A percentile compares a stretch with the other conserved stretches of the same genome.
phyloP scores from a whole-genome alignment of 2,329 filamentous ascomycete genomes.

The Colletotrichum liriopes region DNA sequence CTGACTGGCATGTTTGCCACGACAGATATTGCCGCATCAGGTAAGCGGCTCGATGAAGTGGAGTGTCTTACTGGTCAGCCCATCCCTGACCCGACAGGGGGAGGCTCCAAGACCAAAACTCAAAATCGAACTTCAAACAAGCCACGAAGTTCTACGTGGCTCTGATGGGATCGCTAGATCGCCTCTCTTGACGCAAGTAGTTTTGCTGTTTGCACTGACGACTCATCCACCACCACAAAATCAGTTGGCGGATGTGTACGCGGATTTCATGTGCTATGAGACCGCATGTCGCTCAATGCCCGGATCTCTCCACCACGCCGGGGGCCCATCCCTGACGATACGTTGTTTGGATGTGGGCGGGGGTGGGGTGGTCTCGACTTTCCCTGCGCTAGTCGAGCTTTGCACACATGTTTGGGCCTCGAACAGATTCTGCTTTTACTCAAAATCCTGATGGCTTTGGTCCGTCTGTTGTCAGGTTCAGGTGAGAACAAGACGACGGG shows the following conservation, averaged over 20 bases:
- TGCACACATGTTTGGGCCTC: background rate
- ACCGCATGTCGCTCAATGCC: background rate
- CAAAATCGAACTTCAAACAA: background rate
- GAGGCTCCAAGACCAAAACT: background rate
- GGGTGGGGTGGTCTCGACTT: background rate
- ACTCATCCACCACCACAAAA: no score
- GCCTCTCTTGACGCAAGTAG: no score
- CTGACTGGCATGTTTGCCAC: background rate
- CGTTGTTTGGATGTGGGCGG: no score
- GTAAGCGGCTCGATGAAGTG: background rate
- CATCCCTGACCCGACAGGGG: background rate
- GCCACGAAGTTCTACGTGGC: background rate
- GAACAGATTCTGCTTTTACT: background rate
- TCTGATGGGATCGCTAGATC: background rate
- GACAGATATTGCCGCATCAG: constrained; percentile 1
- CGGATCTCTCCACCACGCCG: background rate
- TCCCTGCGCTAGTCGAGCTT: background rate
- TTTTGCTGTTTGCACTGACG: no score
- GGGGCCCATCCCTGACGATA: no score
- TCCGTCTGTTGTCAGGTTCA: background rate
- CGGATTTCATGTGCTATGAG: background rate
- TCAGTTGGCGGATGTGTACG: no score
- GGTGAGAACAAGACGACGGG: background rate
- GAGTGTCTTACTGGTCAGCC: background rate
- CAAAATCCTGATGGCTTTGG: background rate